Base-by-base conservation (phyloP, 768 basidiomycete species). In the Podaxis sp. region DNA sequence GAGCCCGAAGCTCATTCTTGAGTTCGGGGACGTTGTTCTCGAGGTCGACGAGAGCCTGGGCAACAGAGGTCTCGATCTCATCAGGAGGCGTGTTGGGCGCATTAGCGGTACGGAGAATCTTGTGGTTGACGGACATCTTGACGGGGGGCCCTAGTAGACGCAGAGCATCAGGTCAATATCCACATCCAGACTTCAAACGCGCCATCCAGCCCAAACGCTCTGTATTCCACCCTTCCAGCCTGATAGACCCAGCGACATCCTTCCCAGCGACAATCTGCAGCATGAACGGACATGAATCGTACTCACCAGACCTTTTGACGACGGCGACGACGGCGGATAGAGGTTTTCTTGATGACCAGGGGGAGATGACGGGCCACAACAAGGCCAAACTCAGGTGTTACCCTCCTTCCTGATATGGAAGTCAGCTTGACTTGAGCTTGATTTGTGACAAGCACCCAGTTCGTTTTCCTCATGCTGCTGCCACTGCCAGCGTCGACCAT, bases 21-120 rank as follows among this genome's bases (percentile, higher is more conserved):
- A 99, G 90, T 80, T 99, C 97, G 66, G 96, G 93, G 64, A 98
- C 96, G 76, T 94, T 95, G 84, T 90, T 93, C 80, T 99, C 96
- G 73, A 99, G 88, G 85, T 99, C 97, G 71, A 98, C 78, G 70
- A 99, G 82, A 59, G 97, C 95, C 81, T 99, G 96, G 57, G 93
- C 96, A 75, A 99, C 90, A 71, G 78, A 87, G 68, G 83, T 88
- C 81, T 99, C 96, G 44, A 88, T 92, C 77, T 95, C 95, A 77
- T 95, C 92, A 65, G 96, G 95, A 66, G 93, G 71, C 24, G 91
- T 89, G 66, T 79, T 84, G 66, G 96, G 96, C 63, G 97, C 96
- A 74, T 98, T 98, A 75, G 97, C 97, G 69, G 93, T 93, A 72
- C 97, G 93, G 72, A 88, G 82, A 75, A 99, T 96, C 85, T 99